Percentiles rank a stretch among this genome's conserved stretches.
phyloP scores from a whole-genome alignment of 441 rosid genomes.

The Gossypium davidsonii region DNA sequence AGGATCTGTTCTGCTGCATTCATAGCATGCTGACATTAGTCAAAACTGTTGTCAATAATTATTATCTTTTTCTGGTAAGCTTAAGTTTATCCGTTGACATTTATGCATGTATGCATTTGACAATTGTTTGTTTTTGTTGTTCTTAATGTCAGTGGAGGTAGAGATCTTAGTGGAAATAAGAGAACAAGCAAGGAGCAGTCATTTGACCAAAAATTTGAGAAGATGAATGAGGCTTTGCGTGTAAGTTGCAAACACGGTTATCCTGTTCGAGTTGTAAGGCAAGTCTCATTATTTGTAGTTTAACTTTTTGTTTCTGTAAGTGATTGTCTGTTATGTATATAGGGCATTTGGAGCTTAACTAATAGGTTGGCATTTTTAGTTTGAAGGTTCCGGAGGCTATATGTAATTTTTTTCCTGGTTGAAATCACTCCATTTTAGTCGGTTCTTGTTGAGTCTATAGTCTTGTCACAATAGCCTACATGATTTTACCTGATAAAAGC shows the following conservation, averaged over 20 bases:
- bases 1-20: background rate
- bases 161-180: slow-evolving; percentile 59
- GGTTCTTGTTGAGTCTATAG: background rate
- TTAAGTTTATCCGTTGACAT: background rate
- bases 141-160: slow-evolving; percentile 45
- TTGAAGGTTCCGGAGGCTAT: background rate
- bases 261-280: slow-evolving; percentile 69
- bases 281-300: slow-evolving; percentile 13
- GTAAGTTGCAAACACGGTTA: slow-evolving; percentile 60
- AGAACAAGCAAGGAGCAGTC: slow-evolving; percentile 58
- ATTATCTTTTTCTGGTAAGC: background rate
- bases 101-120: background rate
- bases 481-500: background rate
- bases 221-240: slow-evolving; percentile 47
- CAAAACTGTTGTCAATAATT: background rate
- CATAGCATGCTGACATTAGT: background rate
- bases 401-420: background rate
- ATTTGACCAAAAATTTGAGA: slow-evolving; percentile 49
- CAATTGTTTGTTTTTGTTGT: slow-evolving; percentile 7
- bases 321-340: background rate
- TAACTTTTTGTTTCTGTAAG: background rate
- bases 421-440: background rate
- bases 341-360: background rate
- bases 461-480: background rate
- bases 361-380: background rate